Percentiles rank a stretch among this genome's conserved stretches.
Conservation (phyloP, 2,329 filamentous ascomycete species). For the Cladorrhinum sp. region DNA sequence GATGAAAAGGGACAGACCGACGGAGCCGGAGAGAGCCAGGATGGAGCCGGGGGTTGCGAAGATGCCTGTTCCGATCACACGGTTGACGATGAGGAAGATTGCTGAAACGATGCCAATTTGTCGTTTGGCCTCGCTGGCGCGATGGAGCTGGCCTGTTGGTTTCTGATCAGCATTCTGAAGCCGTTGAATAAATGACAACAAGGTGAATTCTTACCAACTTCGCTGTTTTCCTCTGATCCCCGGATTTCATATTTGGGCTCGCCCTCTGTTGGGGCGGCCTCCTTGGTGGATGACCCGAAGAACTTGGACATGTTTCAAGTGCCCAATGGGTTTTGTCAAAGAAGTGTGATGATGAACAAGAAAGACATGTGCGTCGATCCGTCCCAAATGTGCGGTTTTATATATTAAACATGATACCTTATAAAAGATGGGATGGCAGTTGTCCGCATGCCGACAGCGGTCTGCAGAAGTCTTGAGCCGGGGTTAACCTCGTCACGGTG, state of each 20-base stretch:
- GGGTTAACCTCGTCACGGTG: neutral
- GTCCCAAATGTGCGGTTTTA: neutral
- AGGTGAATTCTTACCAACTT: constrained; percentile 12
- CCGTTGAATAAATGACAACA: neutral
- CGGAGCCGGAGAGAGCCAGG: constrained; percentile 54
- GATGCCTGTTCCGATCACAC: constrained; percentile 65
- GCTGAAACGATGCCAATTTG: constrained; percentile 56
- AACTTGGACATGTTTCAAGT: constrained; percentile 12
- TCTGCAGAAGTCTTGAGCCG: neutral
- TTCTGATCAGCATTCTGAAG: neutral
- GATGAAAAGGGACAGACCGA: constrained; percentile 61
- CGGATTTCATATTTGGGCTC: neutral
- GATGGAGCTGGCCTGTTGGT: constrained; percentile 32
- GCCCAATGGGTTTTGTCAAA: neutral
- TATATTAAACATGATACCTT: neutral
- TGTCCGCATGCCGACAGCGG: neutral
- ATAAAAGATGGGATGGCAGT: constrained; percentile 4
- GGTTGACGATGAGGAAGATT: constrained; percentile 60
- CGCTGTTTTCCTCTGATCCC: constrained; percentile 8
- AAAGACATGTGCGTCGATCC: neutral
- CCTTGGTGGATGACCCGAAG: neutral
- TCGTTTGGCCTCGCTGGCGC: constrained; percentile 47
- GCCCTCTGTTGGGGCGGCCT: neutral
- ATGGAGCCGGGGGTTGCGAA: constrained; percentile 62
- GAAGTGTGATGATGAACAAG: neutral